Evolutionary conservation across 169 alveolate species (phyloP).

Genomic region (Condylostoma magnum): DNA sequence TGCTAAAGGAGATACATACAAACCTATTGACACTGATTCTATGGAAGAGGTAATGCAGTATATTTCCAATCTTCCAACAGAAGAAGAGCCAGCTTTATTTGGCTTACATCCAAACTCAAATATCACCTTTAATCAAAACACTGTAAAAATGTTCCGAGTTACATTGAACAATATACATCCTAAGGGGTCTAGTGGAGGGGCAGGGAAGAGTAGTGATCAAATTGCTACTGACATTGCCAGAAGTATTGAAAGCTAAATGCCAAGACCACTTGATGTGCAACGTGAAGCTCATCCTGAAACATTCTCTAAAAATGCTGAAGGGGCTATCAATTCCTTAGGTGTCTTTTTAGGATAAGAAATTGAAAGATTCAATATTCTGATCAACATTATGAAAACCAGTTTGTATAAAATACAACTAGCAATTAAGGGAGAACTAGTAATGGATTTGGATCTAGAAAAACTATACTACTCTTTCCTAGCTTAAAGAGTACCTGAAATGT

Average conservation of each 20-base stretch:
- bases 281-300: conserved; percentile 60
- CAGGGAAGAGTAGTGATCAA: conserved; percentile 84
- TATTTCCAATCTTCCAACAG: conserved; percentile 81
- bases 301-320: conserved; percentile 51
- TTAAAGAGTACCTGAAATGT: conserved; percentile 76
- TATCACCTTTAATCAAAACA: conserved; percentile 83
- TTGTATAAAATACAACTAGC: conserved; percentile 77
- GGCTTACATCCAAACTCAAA: conserved; percentile 92
- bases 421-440: conserved; percentile 83
- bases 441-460: conserved; percentile 81
- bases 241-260: conserved; percentile 58
- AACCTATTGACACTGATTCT: conserved; percentile 70
- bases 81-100: conserved; percentile 92
- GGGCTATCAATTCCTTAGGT: conserved; percentile 80
- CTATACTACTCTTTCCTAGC: conserved; percentile 81
- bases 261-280: conserved; percentile 50
- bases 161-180: conserved; percentile 81
- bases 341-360: conserved; percentile 90
- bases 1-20: conserved; percentile 70
- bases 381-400: conserved; percentile 67
- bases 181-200: conserved; percentile 79
- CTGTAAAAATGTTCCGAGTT: conserved; percentile 78
- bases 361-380: conserved; percentile 79
- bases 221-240: conserved; percentile 81
- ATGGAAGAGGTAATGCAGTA: conserved; percentile 65